These are phyloP conservation scores for Bacidia gigantensis DNA, from an alignment of 495 filamentous ascomycete species.

Conservation along the genomic window DNA sequence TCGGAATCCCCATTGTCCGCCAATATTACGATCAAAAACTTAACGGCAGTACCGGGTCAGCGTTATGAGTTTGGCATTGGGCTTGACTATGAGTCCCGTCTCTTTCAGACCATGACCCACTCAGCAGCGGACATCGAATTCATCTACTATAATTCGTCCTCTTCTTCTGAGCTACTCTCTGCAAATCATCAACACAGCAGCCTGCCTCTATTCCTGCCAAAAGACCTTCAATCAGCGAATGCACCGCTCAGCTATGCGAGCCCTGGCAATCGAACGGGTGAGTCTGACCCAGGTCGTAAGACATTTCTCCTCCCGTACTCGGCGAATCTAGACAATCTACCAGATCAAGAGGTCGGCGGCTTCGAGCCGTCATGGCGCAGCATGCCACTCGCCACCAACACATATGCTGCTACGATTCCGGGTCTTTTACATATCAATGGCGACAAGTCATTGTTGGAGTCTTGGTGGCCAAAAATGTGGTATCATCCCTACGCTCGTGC, in stretches of 20 bases:
- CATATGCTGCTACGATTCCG: conserved; percentile 35
- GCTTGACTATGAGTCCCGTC: conserved; percentile 40
- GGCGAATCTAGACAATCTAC: conserved; percentile 30
- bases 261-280: conserved; percentile 17
- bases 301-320: conserved; percentile 27
- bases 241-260: conserved; percentile 27
- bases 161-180: conserved; percentile 25
- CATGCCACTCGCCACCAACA: conserved; percentile 40
- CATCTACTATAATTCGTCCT: conserved; percentile 33
- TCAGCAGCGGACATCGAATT: conserved; percentile 33
- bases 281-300: conserved; percentile 18
- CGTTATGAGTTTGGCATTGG: conserved; percentile 45
- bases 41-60: conserved; percentile 27
- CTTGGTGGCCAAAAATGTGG: conserved; percentile 46
- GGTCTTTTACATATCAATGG: conserved; percentile 38
- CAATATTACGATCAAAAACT: conserved; percentile 32
- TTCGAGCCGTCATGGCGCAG: conserved; percentile 32
- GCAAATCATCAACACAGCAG: conserved; percentile 27
- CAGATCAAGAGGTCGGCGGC: conserved; percentile 16
- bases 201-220: conserved; percentile 30
- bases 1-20: conserved; percentile 26
- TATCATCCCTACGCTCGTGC: conserved; percentile 38
- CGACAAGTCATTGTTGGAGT: conserved; percentile 27
- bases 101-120: conserved; percentile 39
- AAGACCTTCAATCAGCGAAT: conserved; percentile 21